A percentile compares a stretch with the other conserved stretches of the same genome.
phyloP scores from a whole-genome alignment of 1,139 yeast genomes.

The Saccharomyces hybrid region DNA sequence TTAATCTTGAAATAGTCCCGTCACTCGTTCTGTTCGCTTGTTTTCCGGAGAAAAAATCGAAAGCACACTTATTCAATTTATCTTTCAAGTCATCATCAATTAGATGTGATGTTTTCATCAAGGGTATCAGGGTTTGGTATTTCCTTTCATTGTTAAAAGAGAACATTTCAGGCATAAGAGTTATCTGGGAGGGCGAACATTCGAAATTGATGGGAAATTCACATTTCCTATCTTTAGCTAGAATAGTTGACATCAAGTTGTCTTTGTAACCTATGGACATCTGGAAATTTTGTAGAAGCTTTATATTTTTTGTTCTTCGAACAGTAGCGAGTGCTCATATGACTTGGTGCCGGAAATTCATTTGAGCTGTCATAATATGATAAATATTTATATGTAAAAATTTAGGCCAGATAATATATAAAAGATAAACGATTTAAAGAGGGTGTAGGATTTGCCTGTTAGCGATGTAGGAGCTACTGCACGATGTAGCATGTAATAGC shows the following conservation, averaged over 20 bases:
- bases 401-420: conserved; percentile 2
- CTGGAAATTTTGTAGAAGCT: not conserved
- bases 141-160: not conserved
- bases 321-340: not conserved
- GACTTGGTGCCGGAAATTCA: not conserved
- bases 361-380: not conserved
- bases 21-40: not conserved
- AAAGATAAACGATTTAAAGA: not conserved
- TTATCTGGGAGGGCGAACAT: not conserved
- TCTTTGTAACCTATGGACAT: not conserved
- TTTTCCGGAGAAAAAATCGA: conserved; percentile 2
- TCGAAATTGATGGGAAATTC: not conserved
- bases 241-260: not conserved
- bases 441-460: conserved; percentile 4
- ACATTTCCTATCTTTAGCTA: not conserved
- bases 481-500: conserved; percentile 1
- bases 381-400: conserved; percentile 8
- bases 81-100: conserved; percentile 17
- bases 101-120: conserved; percentile 4
- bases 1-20: not conserved
- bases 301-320: not conserved
- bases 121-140: not conserved
- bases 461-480: conserved; percentile 6
- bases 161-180: not conserved
- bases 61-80: conserved; percentile 11